These are phyloP conservation scores for Monilinia fructigena DNA, from an alignment of 2,329 filamentous ascomycete species.

Conservation along the genomic window DNA sequence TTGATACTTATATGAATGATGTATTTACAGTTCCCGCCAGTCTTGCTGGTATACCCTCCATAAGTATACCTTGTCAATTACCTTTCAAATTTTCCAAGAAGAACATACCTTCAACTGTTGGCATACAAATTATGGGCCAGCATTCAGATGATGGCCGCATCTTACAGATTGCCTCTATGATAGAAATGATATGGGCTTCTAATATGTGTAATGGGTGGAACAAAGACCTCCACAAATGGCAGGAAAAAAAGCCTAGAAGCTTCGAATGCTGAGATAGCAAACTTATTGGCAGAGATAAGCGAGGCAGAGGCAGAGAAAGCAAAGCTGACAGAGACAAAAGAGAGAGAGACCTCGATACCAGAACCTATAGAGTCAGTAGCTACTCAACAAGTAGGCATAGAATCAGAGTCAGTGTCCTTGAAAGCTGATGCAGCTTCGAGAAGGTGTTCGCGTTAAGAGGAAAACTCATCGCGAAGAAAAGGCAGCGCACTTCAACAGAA, in stretches of 20 bases:
- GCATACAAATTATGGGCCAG: conserved; percentile 78
- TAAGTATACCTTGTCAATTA: conserved; percentile 68
- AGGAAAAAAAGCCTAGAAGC: neutral
- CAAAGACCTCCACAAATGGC: neutral
- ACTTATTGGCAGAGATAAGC: neutral
- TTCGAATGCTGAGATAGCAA: neutral
- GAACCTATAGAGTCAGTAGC: too few species aligned
- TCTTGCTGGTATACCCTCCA: conserved; percentile 82
- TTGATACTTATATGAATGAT: conserved; percentile 89
- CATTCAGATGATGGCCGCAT: conserved; percentile 72
- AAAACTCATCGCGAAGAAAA: neutral
- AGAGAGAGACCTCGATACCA: neutral
- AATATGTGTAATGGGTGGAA: neutral
- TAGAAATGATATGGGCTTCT: conserved; percentile 12
- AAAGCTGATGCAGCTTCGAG: neutral
- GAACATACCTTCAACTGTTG: conserved; percentile 46
- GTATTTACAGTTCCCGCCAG: conserved; percentile 95
- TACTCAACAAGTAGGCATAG: too few species aligned
- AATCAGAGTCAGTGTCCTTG: neutral
- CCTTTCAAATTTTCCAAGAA: conserved; percentile 38
- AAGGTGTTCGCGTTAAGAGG: neutral
- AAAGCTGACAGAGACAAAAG: neutral
- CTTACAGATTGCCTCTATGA: conserved; percentile 51
- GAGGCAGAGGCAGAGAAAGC: neutral
- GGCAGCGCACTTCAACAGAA: neutral